phyloP scores from a whole-genome alignment of 1,284 basidiomycete species.

The Papiliotrema flavescens region DNA sequence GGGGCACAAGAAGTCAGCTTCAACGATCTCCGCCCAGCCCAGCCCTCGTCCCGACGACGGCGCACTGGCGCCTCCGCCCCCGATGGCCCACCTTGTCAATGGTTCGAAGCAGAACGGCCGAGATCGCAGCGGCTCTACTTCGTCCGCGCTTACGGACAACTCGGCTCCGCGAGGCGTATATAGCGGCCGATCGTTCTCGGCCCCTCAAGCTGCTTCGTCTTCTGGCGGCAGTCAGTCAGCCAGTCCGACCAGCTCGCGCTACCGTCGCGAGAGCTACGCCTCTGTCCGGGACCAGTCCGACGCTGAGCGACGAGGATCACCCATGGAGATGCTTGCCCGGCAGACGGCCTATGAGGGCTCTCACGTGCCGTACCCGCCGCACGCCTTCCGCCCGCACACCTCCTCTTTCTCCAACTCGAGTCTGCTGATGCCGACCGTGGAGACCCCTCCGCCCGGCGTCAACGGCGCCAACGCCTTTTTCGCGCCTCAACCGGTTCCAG shows the following conservation, averaged over 20 bases:
- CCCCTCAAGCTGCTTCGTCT: conserved; percentile 30
- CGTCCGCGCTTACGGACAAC: conserved; percentile 29
- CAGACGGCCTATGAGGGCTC: not conserved
- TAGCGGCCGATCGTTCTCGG: conserved; percentile 39
- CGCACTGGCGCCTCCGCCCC: conserved; percentile 77
- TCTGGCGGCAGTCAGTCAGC: conserved; percentile 33
- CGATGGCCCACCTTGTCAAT: conserved; percentile 74
- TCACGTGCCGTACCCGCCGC: conserved; percentile 7
- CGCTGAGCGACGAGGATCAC: conserved; percentile 19
- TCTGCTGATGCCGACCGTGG: conserved; percentile 26
- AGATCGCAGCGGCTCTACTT: conserved; percentile 33
- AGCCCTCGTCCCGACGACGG: conserved; percentile 37
- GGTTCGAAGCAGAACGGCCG: conserved; percentile 46
- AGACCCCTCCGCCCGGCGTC: conserved; percentile 6
- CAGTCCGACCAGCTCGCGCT: conserved; percentile 42
- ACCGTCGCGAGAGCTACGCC: conserved; percentile 23
- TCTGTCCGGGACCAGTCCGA: conserved; percentile 11
- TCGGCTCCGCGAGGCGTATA: conserved; percentile 11
- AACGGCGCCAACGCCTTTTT: conserved; percentile 10
- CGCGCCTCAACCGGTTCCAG: conserved; percentile 7
- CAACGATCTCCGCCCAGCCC: too few species aligned
- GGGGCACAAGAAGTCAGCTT: conserved; percentile 4
- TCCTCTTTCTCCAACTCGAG: conserved; percentile 32
- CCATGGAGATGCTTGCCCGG: conserved; percentile 30
- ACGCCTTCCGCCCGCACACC: conserved; percentile 15